phyloP scores from a whole-genome alignment of 306 rosid genomes.

The Cicer bijugum region DNA sequence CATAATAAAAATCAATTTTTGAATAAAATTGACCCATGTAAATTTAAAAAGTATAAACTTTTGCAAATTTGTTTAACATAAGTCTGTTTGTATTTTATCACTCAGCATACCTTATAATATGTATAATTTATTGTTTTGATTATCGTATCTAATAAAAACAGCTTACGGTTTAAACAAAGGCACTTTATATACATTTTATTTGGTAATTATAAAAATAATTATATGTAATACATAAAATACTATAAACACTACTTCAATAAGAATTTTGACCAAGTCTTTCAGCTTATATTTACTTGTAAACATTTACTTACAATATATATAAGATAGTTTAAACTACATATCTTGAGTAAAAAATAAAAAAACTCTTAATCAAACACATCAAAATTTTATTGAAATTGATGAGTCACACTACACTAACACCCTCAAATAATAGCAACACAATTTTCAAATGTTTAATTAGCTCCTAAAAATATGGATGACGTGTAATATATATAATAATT shows the following conservation, averaged over 20 bases:
- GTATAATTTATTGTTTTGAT: not conserved
- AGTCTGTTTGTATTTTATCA: not conserved
- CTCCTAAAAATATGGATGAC: not conserved
- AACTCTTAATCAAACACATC: not conserved
- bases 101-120: not conserved
- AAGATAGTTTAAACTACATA: not conserved
- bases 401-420: not conserved
- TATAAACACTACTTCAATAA: not conserved
- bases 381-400: not conserved
- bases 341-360: not conserved
- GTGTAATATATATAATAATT: too few relatives aligned
- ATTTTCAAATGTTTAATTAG: not conserved
- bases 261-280: not conserved
- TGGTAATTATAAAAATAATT: not conserved
- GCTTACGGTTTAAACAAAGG: not conserved
- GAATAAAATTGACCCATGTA: not conserved
- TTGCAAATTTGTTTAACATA: not conserved
- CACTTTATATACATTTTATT: not conserved
- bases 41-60: not conserved
- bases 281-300: not conserved
- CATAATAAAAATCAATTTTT: not conserved
- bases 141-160: not conserved
- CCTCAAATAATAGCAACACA: not conserved
- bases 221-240: too few relatives aligned
- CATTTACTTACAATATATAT: not conserved